These are phyloP conservation scores for Forsythia suspensa DNA, from an alignment of 257 asterid genomes.

Conservation along the genomic window DNA sequence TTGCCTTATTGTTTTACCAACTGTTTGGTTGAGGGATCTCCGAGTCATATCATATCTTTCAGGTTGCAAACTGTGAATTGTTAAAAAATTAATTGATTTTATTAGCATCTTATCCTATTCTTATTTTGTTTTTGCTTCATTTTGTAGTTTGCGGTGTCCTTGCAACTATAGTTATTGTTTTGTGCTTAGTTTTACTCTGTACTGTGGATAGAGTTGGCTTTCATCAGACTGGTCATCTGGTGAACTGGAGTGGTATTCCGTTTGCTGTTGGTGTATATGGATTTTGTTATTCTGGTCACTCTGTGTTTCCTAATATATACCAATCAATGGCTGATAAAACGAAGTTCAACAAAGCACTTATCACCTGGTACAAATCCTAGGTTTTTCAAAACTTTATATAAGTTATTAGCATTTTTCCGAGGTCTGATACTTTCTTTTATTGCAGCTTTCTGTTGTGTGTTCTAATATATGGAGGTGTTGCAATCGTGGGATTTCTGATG, in stretches of 20 bases:
- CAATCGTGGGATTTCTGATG: conserved; percentile 73
- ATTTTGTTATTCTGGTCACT: conserved; percentile 79
- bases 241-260: conserved; percentile 73
- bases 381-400: background rate
- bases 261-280: conserved; percentile 84
- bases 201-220: conserved; percentile 51
- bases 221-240: conserved; percentile 44
- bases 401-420: background rate
- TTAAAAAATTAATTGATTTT: background rate
- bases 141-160: conserved; percentile 77
- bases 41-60: conserved; percentile 78
- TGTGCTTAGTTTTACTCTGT: conserved; percentile 56
- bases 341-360: conserved; percentile 64
- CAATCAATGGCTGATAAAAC: conserved; percentile 92
- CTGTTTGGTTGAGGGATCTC: conserved; percentile 79
- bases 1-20: conserved; percentile 64
- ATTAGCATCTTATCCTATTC: background rate
- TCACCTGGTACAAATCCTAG: conserved; percentile 42
- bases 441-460: conserved; percentile 71
- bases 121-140: conserved; percentile 2
- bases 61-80: conserved; percentile 37
- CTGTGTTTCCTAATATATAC: conserved; percentile 87
- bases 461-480: conserved; percentile 66
- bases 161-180: conserved; percentile 50
- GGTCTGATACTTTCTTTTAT: background rate